These are phyloP conservation scores for Afroboletus lepidellus DNA, from an alignment of 1,284 basidiomycete species.

Conservation along the genomic window DNA sequence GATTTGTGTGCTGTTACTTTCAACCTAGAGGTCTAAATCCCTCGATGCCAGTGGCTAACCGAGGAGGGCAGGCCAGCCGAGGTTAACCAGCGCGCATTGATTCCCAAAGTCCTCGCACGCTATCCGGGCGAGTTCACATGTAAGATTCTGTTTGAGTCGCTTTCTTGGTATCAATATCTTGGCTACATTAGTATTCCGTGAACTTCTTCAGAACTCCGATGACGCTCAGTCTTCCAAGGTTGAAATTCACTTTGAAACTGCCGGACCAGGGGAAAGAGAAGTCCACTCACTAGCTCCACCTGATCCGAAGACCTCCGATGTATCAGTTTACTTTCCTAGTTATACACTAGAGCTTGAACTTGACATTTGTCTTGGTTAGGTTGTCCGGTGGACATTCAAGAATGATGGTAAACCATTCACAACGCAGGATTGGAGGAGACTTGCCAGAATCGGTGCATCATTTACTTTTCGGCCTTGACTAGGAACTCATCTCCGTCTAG, in stretches of 20 bases:
- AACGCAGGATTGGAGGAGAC: slow-evolving; percentile 82
- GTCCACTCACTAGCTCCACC: too few species aligned
- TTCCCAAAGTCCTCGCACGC: background rate
- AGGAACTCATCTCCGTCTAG: slow-evolving; percentile 25
- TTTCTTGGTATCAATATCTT: background rate
- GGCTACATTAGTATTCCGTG: slow-evolving; percentile 66
- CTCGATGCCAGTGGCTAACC: background rate
- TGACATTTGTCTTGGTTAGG: slow-evolving; percentile 36
- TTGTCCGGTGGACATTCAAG: slow-evolving; percentile 76
- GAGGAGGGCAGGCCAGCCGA: background rate
- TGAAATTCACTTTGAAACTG: slow-evolving; percentile 53
- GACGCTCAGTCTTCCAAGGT: slow-evolving; percentile 56
- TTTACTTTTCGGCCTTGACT: background rate
- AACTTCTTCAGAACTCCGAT: slow-evolving; percentile 91
- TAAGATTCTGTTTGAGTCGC: background rate
- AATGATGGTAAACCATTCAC: slow-evolving; percentile 86
- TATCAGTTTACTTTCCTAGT: too few species aligned
- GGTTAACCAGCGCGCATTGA: slow-evolving; percentile 2
- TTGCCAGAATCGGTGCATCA: slow-evolving; percentile 77
- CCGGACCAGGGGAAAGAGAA: slow-evolving; percentile 32
- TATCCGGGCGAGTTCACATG: slow-evolving; percentile 5
- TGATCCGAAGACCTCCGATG: too few species aligned
- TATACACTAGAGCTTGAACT: background rate
- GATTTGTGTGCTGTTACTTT: too few species aligned
- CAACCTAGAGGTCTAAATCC: too few species aligned